phyloP scores from a whole-genome alignment of 805 yeast genomes.

The Kodamaea kaohsiungensis region DNA sequence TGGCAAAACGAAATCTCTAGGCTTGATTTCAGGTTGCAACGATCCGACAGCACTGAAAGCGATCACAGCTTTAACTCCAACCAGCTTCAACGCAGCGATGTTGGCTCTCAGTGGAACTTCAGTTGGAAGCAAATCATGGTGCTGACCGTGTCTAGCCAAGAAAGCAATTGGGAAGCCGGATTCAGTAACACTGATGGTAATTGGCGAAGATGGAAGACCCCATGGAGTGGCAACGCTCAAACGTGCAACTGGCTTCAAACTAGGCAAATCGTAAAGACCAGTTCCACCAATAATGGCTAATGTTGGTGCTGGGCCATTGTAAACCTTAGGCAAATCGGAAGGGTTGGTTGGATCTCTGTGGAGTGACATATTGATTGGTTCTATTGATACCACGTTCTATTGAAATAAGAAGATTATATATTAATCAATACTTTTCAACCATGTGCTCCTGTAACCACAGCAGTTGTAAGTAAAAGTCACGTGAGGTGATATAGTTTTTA shows the following conservation, averaged over 20 bases:
- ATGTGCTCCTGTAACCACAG: background rate
- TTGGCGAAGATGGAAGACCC: slow-evolving; percentile 95
- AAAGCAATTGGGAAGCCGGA: slow-evolving; percentile 87
- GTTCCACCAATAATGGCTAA: slow-evolving; percentile 97
- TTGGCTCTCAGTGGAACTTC: slow-evolving; percentile 94
- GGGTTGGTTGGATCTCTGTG: slow-evolving; percentile 34
- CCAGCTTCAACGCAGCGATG: slow-evolving; percentile 87
- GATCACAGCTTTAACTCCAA: slow-evolving; percentile 84
- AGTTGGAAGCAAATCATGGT: slow-evolving; percentile 87
- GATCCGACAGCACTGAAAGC: slow-evolving; percentile 98
- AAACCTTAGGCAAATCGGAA: slow-evolving; percentile 48
- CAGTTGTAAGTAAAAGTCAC: background rate
- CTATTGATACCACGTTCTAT: background rate
- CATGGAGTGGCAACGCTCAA: slow-evolving; percentile 88
- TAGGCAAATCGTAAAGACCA: slow-evolving; percentile 87
- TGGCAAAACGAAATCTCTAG: slow-evolving; percentile 96
- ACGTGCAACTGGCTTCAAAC: slow-evolving; percentile 82
- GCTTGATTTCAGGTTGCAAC: slow-evolving; percentile 81
- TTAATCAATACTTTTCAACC: background rate
- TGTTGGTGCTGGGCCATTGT: slow-evolving; percentile 60
- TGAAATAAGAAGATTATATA: too few species aligned
- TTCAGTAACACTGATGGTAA: slow-evolving; percentile 80
- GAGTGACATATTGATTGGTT: slow-evolving; percentile 28
- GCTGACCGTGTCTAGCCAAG: slow-evolving; percentile 89
- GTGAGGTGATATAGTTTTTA: background rate